Evolutionary conservation across 1,139 yeast species (phyloP), one percentile per base, ranked within the genome.

Genomic region (Nakaseomyces glabratus): DNA sequence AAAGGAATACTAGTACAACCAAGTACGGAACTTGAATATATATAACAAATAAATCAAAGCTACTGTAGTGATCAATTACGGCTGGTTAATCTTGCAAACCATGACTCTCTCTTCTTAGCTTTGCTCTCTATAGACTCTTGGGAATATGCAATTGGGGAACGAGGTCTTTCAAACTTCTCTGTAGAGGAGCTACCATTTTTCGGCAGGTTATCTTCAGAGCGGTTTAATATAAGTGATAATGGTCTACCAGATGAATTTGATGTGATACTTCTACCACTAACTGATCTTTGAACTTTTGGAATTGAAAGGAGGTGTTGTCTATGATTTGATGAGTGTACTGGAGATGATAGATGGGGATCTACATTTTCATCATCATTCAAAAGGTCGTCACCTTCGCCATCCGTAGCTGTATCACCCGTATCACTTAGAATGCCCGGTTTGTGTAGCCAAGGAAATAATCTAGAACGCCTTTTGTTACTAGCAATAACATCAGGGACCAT

Each of bases 401-500:
- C 59, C 7, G 56, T 52, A 5, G 47, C 52, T 8, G 54, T 49
- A 14, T 51, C 55, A 12, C 54, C 55, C n/a, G 52, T 49, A 29
- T 55, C 60, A 38, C 57, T 54, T 20, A 55, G 36, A 19, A 52
- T 41, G 22, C 52, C 49, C 3, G 55, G 48, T 34, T 49, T 50
- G 28, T 45, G 54, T 19, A 52, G 36, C 52, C 57, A 51, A 4
- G 58, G 51, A 25, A 51, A 51, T 17, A 51, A 34, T n/a, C 47
- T 45, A 4, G 54, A 45, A 10, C 45, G 40, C 23, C 56, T 44
- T 30, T 46, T 48, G 24, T 42, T 47, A 31, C 52, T 51, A n/a
- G 53, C 38, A 24, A 60, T 55, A 31, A 72, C 62, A 51, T 73
- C 79, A 17, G 74, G 72, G 19, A 73, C 69, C 20, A 65, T 63